Conservation (phyloP, 2,329 filamentous ascomycete genomes). For the Teratosphaeriaceae sp. region DNA sequence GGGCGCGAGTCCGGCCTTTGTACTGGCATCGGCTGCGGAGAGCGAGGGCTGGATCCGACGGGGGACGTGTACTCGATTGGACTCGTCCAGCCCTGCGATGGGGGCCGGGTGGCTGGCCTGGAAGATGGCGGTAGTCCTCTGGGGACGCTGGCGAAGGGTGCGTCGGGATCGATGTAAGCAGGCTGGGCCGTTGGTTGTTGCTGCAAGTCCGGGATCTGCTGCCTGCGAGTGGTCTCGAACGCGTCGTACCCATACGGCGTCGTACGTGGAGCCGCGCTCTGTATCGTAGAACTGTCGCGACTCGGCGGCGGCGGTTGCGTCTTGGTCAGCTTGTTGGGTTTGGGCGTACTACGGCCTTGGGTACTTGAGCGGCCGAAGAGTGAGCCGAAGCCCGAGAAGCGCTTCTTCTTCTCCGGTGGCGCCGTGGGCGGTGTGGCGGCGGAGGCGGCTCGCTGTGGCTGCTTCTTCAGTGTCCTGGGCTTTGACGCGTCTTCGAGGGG, state of each 20-base stretch:
- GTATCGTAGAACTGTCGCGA: constrained; percentile 1
- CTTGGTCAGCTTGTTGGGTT: constrained; percentile 31
- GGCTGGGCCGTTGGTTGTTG: neutral
- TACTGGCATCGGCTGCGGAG: neutral
- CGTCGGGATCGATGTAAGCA: constrained; percentile 2
- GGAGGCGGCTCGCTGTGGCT: constrained; percentile 21
- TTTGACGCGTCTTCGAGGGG: neutral
- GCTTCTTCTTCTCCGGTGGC: constrained; percentile 29
- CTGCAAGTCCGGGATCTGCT: constrained; percentile 12
- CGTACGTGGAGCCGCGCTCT: neutral
- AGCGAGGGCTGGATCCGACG: neutral
- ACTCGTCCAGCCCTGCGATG: constrained; percentile 20
- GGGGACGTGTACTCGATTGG: constrained; percentile 1
- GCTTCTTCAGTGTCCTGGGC: constrained; percentile 23
- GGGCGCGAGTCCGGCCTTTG: neutral
- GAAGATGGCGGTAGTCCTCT: neutral
- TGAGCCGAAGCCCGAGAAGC: constrained; percentile 39
- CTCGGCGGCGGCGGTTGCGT: constrained; percentile 11
- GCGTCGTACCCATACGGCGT: constrained; percentile 12
- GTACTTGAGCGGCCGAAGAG: constrained; percentile 37
- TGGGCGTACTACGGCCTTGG: constrained; percentile 20
- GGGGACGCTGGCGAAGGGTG: constrained; percentile 4
- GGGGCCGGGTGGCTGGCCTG: constrained; percentile 3
- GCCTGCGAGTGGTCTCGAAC: constrained; percentile 15
- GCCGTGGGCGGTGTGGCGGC: constrained; percentile 14